phyloP scores from a whole-genome alignment of 225 moss, liverwort and hornwort genomes.

The Ulota crispa region DNA sequence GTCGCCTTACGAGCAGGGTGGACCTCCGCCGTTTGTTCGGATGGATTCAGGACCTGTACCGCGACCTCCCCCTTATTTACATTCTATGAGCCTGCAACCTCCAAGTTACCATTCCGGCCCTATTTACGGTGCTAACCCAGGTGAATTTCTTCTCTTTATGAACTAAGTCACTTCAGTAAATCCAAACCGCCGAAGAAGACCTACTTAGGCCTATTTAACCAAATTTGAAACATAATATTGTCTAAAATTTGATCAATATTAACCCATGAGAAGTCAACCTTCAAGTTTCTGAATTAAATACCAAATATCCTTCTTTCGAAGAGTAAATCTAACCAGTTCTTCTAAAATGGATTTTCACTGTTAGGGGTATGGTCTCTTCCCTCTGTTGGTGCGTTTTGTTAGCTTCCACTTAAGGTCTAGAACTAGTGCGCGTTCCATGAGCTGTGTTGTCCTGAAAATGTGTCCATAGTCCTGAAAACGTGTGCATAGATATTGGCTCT shows the following conservation, averaged over 20 bases:
- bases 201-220: not conserved
- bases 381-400: not conserved
- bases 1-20: slow-evolving; percentile 17
- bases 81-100: slow-evolving; percentile 19
- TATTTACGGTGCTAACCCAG: slow-evolving; percentile 16
- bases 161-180: not conserved
- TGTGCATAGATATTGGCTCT: not conserved
- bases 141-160: slow-evolving; percentile 15
- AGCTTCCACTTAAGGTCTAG: not conserved
- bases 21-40: slow-evolving; percentile 24
- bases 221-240: not conserved
- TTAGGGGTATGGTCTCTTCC: not conserved
- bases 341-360: not conserved
- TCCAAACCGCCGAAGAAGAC: not conserved
- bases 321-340: not conserved
- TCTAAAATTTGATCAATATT: not conserved
- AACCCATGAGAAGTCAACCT: not conserved
- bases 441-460: not conserved
- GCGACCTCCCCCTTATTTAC: slow-evolving; percentile 15
- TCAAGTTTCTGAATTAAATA: no score
- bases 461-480: not conserved
- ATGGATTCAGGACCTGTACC: slow-evolving; percentile 22
- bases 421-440: not conserved
- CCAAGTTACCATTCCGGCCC: slow-evolving; percentile 23
- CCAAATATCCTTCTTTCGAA: not conserved